A percentile compares a stretch with the other conserved stretches of the same genome.
Conservation (phyloP, 768 basidiomycete genomes). For the Cantharellus anzutake region DNA sequence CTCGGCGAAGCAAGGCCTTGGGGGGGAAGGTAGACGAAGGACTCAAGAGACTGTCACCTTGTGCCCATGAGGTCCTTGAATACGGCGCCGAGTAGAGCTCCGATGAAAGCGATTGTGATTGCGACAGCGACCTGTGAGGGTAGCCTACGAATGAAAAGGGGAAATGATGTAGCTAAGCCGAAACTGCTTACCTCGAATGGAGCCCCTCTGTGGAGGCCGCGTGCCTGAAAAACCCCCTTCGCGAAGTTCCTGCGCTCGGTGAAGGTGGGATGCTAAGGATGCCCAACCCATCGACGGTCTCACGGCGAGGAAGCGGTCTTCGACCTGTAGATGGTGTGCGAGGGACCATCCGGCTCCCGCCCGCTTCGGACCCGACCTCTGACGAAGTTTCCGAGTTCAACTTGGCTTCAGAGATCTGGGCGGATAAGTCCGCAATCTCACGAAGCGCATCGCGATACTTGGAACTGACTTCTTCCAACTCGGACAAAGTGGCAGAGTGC, state of each 20-base stretch:
- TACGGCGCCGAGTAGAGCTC: constrained; percentile 71
- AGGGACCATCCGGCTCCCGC: not conserved
- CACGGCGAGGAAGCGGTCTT: not conserved
- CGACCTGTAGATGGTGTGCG: not conserved
- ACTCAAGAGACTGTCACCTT: constrained; percentile 5
- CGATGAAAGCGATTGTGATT: constrained; percentile 63
- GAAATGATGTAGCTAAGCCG: not conserved
- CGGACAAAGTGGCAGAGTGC: constrained; percentile 59
- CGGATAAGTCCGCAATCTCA: constrained; percentile 82
- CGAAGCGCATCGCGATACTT: constrained; percentile 81
- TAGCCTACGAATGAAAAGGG: constrained; percentile 9
- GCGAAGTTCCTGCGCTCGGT: constrained; percentile 7
- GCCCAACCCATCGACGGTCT: not conserved
- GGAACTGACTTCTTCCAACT: constrained; percentile 53
- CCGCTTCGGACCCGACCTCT: constrained; percentile 1
- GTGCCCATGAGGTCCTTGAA: constrained; percentile 43
- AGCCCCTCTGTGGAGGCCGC: constrained; percentile 77
- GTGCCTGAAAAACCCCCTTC: constrained; percentile 72
- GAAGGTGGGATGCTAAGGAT: constrained; percentile 3
- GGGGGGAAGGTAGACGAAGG: not conserved
- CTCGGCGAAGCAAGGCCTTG: not conserved
- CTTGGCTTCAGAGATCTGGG: constrained; percentile 78
- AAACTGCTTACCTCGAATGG: constrained; percentile 48
- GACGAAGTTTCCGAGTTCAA: constrained; percentile 17
- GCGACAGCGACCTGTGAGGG: constrained; percentile 58